Percentiles rank a stretch among this genome's conserved stretches.
phyloP scores from a whole-genome alignment of 2,329 filamentous ascomycete genomes.

The Tolypocladium sp. region DNA sequence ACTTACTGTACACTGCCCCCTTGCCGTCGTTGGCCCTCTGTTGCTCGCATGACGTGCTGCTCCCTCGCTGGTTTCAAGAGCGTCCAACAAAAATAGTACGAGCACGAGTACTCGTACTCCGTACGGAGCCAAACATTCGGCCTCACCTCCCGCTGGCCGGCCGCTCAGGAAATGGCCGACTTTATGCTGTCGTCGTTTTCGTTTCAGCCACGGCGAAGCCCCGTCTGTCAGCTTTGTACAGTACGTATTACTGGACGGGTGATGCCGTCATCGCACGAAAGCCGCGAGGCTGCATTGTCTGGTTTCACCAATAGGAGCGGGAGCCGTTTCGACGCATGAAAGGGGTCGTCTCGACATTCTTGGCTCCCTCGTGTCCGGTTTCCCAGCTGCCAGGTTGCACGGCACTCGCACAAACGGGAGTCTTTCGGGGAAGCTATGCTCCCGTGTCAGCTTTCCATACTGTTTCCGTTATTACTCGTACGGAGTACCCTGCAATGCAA shows the following conservation, averaged over 20 bases:
- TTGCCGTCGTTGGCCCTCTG: not conserved
- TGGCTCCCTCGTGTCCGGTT: not conserved
- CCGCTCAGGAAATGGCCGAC: no score
- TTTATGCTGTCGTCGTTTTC: no score
- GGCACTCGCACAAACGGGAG: not conserved
- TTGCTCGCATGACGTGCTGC: not conserved
- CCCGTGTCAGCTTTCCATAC: not conserved
- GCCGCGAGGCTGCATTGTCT: not conserved
- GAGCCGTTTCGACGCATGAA: not conserved
- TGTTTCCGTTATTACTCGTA: no score
- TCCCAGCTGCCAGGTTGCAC: not conserved
- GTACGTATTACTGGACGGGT: not conserved
- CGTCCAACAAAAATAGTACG: no score
- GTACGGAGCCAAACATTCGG: no score
- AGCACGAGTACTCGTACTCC: no score
- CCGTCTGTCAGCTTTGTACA: not conserved
- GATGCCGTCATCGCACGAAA: not conserved
- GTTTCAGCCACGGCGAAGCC: not conserved
- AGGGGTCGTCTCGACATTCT: not conserved
- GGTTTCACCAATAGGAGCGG: not conserved
- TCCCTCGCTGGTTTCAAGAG: not conserved
- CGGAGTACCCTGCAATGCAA: not conserved
- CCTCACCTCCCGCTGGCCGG: not conserved
- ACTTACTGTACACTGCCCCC: not conserved
- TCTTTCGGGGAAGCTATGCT: not conserved